phyloP scores from a whole-genome alignment of 805 yeast genomes.

The Saturnispora diversa region DNA sequence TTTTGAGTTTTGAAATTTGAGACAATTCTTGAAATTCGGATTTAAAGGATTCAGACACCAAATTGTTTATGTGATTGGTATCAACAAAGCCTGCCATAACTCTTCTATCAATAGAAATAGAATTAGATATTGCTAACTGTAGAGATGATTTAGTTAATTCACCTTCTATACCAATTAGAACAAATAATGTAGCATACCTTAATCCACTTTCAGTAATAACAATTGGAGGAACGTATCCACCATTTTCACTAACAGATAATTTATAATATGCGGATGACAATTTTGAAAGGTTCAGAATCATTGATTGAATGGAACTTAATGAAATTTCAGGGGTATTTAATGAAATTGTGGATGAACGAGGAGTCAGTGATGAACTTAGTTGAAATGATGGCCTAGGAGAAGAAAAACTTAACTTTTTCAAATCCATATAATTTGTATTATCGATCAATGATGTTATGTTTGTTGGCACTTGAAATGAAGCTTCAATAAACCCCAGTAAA shows the following conservation, averaged over 20 bases:
- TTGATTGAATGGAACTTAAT: slow-evolving; percentile 26
- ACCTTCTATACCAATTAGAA: slow-evolving; percentile 41
- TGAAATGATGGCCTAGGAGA: slow-evolving; percentile 46
- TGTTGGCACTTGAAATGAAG: slow-evolving; percentile 42
- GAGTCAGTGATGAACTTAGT: slow-evolving; percentile 16
- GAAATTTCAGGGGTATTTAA: slow-evolving; percentile 17
- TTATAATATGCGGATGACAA: slow-evolving; percentile 39
- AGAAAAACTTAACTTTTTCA: slow-evolving; percentile 25
- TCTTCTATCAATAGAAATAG: slow-evolving; percentile 14
- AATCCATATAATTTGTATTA: slow-evolving; percentile 20
- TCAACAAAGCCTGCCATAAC: slow-evolving; percentile 14
- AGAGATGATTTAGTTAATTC: slow-evolving; percentile 37
- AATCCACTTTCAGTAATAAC: slow-evolving; percentile 68
- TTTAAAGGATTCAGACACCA: slow-evolving; percentile 41
- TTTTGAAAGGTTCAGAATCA: slow-evolving; percentile 32
- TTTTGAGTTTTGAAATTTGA: slow-evolving; percentile 46
- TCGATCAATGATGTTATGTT: slow-evolving; percentile 22
- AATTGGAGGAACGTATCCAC: slow-evolving; percentile 74
- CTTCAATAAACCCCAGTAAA: slow-evolving; percentile 48
- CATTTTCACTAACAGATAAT: slow-evolving; percentile 46
- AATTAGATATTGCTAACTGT: slow-evolving; percentile 38
- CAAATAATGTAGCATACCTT: slow-evolving; percentile 55
- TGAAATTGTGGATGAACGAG: slow-evolving; percentile 7
- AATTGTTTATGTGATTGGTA: slow-evolving; percentile 38
- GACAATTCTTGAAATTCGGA: slow-evolving; percentile 39